Evolutionary conservation across 1,139 yeast genomes (phyloP), one percentile per base, ranked within the genome.

Genomic region (Candida smagusa): DNA sequence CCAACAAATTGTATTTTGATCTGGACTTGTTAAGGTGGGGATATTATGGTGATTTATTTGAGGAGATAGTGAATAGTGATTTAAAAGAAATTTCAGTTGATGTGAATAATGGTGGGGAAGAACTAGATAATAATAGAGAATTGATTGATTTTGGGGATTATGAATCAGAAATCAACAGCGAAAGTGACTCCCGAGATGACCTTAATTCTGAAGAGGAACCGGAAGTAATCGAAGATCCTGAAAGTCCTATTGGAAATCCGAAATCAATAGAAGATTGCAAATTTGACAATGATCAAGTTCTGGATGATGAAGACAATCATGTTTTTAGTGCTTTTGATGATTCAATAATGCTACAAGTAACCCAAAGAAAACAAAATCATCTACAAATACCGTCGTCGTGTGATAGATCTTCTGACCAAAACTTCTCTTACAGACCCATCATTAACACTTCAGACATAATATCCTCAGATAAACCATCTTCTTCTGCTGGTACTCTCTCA

Each of bases 1-100:
- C 25, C 4, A 11, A 19, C 19, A 12, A 38, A 4, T 28, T 56
- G 31, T 34, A 37, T 11, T 43, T 39, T 30, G 54, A 44, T 12
- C 36, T 42, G 3, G 64, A 60, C 28, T 38, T 61, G 16, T 19
- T 54, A 0, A 41, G 40, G 9, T 61, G 65, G 67, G 34, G 19
- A 6, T 35, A 31, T 8, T 28, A 22, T 24, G 9, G 6, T n/a
- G 22, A 31, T 19, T 31, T 35, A 16, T 31, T 31, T 25, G 28
- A 31, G 5, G 9, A 12, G 13, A 16, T 16, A 22, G n/a, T n/a
- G n/a, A 22, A 19, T 21, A 5, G 19, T 16, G 19, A 5, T 16
- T 16, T 16, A 16, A 16, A 16, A 4, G 19, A 16, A 16, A 16
- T 16, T 16, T 3, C 3, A 16, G 19, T 16, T 16, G 19, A 16